Evolutionary conservation across 2,329 filamentous ascomycete species (phyloP).

Genomic region (Talaromyces sp.): DNA sequence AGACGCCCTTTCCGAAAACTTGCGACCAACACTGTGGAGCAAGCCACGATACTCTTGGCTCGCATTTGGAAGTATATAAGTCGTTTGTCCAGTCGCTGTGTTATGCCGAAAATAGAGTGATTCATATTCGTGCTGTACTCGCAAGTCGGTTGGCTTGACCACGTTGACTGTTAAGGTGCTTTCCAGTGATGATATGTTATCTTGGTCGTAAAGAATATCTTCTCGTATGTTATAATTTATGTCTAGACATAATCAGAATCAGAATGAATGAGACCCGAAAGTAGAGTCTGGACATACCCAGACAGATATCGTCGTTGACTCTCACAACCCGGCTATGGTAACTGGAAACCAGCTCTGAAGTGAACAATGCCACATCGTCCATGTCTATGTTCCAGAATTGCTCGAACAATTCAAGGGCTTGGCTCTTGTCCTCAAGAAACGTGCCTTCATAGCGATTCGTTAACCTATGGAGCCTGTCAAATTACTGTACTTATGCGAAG

Average conservation of each 20-base stretch:
- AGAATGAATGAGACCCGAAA: no score
- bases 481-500: background rate
- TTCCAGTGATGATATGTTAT: constrained; percentile 20
- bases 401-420: constrained; percentile 6
- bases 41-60: constrained; percentile 19
- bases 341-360: constrained; percentile 16
- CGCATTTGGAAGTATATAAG: constrained; percentile 21
- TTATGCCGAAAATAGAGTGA: constrained; percentile 23
- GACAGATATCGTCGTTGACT: constrained; percentile 3
- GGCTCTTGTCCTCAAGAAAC: constrained; percentile 11
- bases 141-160: constrained; percentile 20
- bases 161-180: constrained; percentile 20
- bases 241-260: constrained; percentile 11
- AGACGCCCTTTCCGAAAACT: background rate
- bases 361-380: constrained; percentile 15
- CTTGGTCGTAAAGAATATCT: constrained; percentile 20
- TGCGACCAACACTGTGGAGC: constrained; percentile 18
- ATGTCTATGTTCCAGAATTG: constrained; percentile 18
- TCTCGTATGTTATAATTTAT: constrained; percentile 23
- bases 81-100: constrained; percentile 18
- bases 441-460: constrained; percentile 16
- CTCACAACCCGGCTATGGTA: constrained; percentile 18
- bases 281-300: constrained; percentile 2
- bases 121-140: constrained; percentile 21
- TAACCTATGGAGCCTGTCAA: background rate